Conservation (phyloP, 2,329 filamentous ascomycete species). For the Parastagonospora nodorum region DNA sequence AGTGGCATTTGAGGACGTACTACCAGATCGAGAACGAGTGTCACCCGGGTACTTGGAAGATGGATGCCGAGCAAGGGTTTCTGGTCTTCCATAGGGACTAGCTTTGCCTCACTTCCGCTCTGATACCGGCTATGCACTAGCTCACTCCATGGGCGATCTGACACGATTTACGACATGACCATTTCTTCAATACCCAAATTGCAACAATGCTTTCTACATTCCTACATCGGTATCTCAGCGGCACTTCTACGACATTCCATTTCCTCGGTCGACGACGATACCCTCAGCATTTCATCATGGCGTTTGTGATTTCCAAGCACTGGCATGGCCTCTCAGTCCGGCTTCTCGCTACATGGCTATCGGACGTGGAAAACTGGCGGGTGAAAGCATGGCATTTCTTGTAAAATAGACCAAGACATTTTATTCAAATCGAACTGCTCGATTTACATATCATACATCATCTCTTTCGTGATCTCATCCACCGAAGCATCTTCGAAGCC, state of each 20-base stretch:
- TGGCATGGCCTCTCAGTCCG: too few species aligned
- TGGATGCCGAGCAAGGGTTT: slow-evolving; percentile 40
- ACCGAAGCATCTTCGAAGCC: too few species aligned
- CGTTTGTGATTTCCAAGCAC: not conserved
- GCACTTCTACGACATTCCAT: not conserved
- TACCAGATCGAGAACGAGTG: slow-evolving; percentile 47
- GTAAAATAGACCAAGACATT: too few species aligned
- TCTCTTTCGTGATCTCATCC: not conserved
- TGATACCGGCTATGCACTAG: not conserved
- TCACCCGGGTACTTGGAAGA: slow-evolving; percentile 43
- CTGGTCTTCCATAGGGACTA: slow-evolving; percentile 41
- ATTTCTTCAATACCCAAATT: not conserved
- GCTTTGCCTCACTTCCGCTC: not conserved
- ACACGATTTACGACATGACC: not conserved
- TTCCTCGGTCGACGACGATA: not conserved
- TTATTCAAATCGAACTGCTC: not conserved
- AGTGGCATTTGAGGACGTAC: slow-evolving; percentile 42
- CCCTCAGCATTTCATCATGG: not conserved
- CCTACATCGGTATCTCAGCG: not conserved
- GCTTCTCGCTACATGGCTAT: too few species aligned
- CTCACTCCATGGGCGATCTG: not conserved
- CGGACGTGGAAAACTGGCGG: too few species aligned
- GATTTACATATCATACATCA: not conserved
- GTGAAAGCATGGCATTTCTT: too few species aligned
- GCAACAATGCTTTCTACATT: not conserved